Percentiles rank a stretch among this genome's conserved stretches.
phyloP scores from a whole-genome alignment of 495 filamentous ascomycete genomes.

The Penicillium cataractarum region DNA sequence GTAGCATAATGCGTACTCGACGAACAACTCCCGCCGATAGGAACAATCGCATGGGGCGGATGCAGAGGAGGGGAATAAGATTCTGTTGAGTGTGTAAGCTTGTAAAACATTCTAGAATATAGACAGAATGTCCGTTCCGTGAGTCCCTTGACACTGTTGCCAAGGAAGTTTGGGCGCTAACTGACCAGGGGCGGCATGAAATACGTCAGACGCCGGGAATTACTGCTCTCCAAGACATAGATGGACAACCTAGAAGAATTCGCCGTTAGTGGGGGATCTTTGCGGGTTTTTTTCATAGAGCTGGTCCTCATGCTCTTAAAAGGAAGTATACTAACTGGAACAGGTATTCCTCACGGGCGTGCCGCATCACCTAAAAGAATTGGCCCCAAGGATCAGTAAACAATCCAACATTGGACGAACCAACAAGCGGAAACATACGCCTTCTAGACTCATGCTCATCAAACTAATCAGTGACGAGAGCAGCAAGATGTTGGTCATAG shows the following conservation, averaged over 20 bases:
- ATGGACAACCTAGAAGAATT: conserved; percentile 50
- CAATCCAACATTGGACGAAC: neutral
- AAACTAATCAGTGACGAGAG: conserved; percentile 90
- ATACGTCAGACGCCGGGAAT: conserved; percentile 75
- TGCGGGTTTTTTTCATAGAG: neutral
- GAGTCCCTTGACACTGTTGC: neutral
- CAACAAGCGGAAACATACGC: conserved; percentile 57
- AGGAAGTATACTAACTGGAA: conserved; percentile 65
- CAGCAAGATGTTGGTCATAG: conserved; percentile 86
- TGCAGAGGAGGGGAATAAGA: conserved; percentile 77
- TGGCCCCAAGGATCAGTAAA: neutral
- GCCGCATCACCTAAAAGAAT: conserved; percentile 56
- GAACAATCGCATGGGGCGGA: conserved; percentile 81
- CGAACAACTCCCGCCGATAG: conserved; percentile 73
- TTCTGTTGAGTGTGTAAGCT: conserved; percentile 61
- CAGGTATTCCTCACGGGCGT: conserved; percentile 77
- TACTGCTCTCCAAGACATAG: conserved; percentile 78
- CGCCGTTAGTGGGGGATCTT: conserved; percentile 8
- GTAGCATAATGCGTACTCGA: conserved; percentile 71
- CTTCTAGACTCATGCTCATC: conserved; percentile 85
- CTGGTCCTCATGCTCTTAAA: neutral
- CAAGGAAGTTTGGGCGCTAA: conserved; percentile 18
- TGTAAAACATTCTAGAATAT: conserved; percentile 22
- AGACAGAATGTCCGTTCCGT: conserved; percentile 11
- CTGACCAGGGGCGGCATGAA: conserved; percentile 70